Conservation (phyloP, 176 grass and related monocot genomes). For the Aegilops speltoides region DNA sequence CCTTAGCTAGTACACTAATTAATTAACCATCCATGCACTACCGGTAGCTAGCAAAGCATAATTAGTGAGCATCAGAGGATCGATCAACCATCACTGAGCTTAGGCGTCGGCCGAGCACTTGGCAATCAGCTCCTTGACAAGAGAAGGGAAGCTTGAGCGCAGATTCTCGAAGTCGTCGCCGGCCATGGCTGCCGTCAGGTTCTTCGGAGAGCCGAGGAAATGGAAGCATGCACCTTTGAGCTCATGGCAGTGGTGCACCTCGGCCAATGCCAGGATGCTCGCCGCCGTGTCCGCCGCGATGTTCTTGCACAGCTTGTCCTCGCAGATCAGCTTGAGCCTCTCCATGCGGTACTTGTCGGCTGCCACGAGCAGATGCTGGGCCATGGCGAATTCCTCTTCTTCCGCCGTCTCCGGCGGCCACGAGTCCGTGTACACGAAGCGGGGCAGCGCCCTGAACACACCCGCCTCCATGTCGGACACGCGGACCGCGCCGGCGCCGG, state of each 20-base stretch:
- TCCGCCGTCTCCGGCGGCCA: not conserved
- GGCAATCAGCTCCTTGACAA: not conserved
- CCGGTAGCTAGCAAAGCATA: too few relatives aligned
- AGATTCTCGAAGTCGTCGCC: not conserved
- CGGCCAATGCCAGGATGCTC: not conserved
- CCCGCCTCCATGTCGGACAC: not conserved
- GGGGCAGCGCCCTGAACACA: not conserved
- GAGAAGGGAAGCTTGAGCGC: not conserved
- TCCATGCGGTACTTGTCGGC: not conserved
- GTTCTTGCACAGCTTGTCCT: not conserved
- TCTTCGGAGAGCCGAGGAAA: not conserved
- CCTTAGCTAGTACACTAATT: too few relatives aligned
- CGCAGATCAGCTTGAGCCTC: not conserved
- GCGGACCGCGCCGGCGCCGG: not conserved
- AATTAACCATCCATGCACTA: too few relatives aligned
- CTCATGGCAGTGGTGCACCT: not conserved
- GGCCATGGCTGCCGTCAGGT: not conserved
- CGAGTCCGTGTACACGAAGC: not conserved
- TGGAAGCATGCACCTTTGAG: not conserved
- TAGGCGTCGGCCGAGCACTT: not conserved
- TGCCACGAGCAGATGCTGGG: not conserved
- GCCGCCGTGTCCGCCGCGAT: not conserved
- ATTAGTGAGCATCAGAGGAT: too few relatives aligned
- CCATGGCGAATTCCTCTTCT: not conserved
- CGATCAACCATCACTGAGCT: not conserved